Percentiles rank a stretch among this genome's conserved stretches.
phyloP scores from a whole-genome alignment of 2,329 filamentous ascomycete species.

The Aspergillus viridinutans region DNA sequence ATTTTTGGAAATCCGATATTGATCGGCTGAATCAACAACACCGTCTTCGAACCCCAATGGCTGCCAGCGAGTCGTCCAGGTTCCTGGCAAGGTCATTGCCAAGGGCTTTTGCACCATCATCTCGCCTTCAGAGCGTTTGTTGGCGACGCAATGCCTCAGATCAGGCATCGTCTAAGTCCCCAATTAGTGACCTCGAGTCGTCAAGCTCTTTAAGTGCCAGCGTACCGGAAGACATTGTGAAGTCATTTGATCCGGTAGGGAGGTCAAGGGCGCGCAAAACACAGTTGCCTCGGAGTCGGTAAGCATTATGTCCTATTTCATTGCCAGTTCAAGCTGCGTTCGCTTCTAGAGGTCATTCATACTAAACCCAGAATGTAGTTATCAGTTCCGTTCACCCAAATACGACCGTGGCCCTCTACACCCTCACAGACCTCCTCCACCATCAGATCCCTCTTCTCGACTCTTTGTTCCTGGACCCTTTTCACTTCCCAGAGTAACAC shows the following conservation, averaged over 20 bases:
- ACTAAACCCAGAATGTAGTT: conserved; percentile 53
- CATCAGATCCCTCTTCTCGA: conserved; percentile 81
- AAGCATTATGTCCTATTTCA: conserved; percentile 13
- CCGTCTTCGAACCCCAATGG: conserved; percentile 29
- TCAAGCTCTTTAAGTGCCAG: conserved; percentile 43
- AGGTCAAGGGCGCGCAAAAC: conserved; percentile 42
- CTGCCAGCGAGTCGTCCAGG: conserved; percentile 37
- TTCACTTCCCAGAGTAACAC: conserved; percentile 76
- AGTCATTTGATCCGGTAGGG: conserved; percentile 49
- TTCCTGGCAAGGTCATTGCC: conserved; percentile 37
- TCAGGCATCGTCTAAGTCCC: conserved; percentile 30
- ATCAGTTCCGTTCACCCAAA: conserved; percentile 90
- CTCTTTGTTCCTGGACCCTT: conserved; percentile 90
- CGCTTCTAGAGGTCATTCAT: conserved; percentile 4
- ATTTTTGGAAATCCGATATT: conserved; percentile 25
- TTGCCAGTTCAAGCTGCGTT: not conserved
- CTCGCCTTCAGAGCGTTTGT: conserved; percentile 28
- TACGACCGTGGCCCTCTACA: conserved; percentile 92
- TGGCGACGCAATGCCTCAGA: conserved; percentile 47
- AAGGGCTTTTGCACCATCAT: conserved; percentile 28
- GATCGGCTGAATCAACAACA: conserved; percentile 14
- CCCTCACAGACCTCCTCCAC: conserved; percentile 82
- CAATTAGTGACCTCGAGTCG: conserved; percentile 44
- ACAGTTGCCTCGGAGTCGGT: conserved; percentile 53
- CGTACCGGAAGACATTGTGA: conserved; percentile 37